phyloP scores from a whole-genome alignment of 345 rosid species.

The Camelina hispida region DNA sequence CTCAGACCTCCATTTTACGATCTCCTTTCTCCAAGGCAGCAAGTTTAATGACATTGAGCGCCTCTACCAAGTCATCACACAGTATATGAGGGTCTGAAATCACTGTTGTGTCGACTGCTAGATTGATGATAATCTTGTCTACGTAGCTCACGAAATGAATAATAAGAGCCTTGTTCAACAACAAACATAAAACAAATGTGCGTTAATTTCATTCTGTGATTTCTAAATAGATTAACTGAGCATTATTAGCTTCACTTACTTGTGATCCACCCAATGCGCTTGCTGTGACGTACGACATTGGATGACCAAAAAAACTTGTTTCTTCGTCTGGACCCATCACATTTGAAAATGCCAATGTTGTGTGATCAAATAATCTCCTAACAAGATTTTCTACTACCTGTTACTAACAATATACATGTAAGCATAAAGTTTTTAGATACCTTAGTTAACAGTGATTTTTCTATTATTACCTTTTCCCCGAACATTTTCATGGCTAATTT shows the following conservation, averaged over 20 bases:
- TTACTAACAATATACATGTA: background rate
- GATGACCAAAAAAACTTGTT: conserved; percentile 56
- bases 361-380: conserved; percentile 40
- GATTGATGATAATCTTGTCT: conserved; percentile 56
- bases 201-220: background rate
- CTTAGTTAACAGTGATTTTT: background rate
- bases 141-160: conserved; percentile 67
- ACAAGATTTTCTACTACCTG: conserved; percentile 45
- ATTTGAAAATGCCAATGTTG: conserved; percentile 58
- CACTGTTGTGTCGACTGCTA: conserved; percentile 62
- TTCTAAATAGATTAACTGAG: background rate
- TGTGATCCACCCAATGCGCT: conserved; percentile 58
- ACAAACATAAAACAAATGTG: conserved; percentile 30
- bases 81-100: conserved; percentile 67
- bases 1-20: conserved; percentile 16
- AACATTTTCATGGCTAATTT: conserved; percentile 35
- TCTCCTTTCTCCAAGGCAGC: conserved; percentile 33
- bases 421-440: background rate
- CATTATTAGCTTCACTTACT: conserved; percentile 34
- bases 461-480: conserved; percentile 46
- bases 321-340: conserved; percentile 59
- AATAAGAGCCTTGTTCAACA: conserved; percentile 72
- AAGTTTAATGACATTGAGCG: conserved; percentile 53
- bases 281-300: conserved; percentile 59
- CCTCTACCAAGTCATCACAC: conserved; percentile 58